Conservation (phyloP, 2,329 filamentous ascomycete species). For the Cladosporium sp. region DNA sequence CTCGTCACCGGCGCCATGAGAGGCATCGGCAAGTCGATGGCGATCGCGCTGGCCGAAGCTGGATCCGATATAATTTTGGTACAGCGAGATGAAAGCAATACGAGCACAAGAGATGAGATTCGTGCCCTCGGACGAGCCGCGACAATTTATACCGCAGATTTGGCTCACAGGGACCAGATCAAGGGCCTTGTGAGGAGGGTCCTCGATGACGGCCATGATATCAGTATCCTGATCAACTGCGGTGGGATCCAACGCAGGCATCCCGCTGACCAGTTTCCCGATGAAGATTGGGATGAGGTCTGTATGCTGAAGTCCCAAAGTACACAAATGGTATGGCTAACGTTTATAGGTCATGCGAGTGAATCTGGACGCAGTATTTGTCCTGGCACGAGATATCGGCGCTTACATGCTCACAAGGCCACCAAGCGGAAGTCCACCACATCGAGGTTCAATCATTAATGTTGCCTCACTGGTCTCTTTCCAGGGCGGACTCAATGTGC, state of each 20-base stretch:
- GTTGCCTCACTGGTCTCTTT: slow-evolving; percentile 79
- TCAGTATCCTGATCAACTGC: slow-evolving; percentile 82
- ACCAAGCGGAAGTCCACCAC: slow-evolving; percentile 38
- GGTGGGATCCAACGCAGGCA: slow-evolving; percentile 83
- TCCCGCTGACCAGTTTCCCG: slow-evolving; percentile 73
- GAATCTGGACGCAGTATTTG: slow-evolving; percentile 81
- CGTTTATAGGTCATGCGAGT: slow-evolving; percentile 61
- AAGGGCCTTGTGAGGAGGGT: slow-evolving; percentile 60
- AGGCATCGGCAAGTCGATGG: slow-evolving; percentile 55
- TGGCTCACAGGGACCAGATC: slow-evolving; percentile 62
- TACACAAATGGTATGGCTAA: neutral
- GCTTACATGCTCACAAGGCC: slow-evolving; percentile 71
- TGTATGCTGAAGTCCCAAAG: slow-evolving; percentile 23
- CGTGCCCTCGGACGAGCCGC: slow-evolving; percentile 67
- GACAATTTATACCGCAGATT: slow-evolving; percentile 70
- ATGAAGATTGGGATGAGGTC: slow-evolving; percentile 76
- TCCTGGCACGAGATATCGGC: slow-evolving; percentile 73
- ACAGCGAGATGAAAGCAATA: slow-evolving; percentile 59
- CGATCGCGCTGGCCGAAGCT: slow-evolving; percentile 52
- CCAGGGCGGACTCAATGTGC: slow-evolving; percentile 85
- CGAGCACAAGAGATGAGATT: slow-evolving; percentile 61
- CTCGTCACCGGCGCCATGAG: slow-evolving; percentile 53
- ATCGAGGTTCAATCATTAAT: slow-evolving; percentile 76
- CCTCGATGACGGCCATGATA: slow-evolving; percentile 62
- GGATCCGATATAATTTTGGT: slow-evolving; percentile 54